These are phyloP conservation scores for Takashimella tepidaria DNA, from an alignment of 1,284 basidiomycete genomes.

Conservation along the genomic window DNA sequence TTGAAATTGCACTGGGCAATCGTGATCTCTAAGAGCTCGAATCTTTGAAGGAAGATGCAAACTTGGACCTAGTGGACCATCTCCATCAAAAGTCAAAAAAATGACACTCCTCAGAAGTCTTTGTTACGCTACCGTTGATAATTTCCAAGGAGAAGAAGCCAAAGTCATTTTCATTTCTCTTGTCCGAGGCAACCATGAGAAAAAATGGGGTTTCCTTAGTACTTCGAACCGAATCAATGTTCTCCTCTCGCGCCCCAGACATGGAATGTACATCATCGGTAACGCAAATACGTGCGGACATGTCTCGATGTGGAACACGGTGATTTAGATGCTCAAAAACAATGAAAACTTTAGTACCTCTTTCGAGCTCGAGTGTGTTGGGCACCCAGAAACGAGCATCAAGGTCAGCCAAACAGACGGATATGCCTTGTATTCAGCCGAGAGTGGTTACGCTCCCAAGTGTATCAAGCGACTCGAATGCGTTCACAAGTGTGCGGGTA, in stretches of 20 bases:
- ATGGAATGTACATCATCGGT: slow-evolving; percentile 67
- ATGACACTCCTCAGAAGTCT: slow-evolving; percentile 19
- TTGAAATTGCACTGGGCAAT: slow-evolving; percentile 64
- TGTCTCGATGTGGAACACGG: slow-evolving; percentile 54
- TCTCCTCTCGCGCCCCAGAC: slow-evolving; percentile 65
- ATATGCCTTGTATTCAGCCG: neutral
- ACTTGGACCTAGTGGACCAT: no score
- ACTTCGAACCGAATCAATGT: slow-evolving; percentile 51
- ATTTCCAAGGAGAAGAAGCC: slow-evolving; percentile 56
- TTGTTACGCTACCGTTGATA: slow-evolving; percentile 57
- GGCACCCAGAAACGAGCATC: neutral
- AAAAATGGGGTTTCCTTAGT: slow-evolving; percentile 6
- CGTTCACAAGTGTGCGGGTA: neutral
- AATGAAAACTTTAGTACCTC: neutral
- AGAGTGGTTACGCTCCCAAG: neutral
- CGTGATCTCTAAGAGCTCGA: slow-evolving; percentile 59
- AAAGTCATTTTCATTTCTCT: slow-evolving; percentile 65
- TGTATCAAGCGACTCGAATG: neutral
- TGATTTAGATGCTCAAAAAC: slow-evolving; percentile 49
- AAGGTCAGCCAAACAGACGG: neutral
- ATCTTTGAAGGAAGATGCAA: no score
- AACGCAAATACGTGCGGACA: slow-evolving; percentile 53
- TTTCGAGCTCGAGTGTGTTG: neutral
- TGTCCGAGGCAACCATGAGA: slow-evolving; percentile 54
- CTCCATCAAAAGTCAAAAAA: slow-evolving; percentile 41